A percentile compares a stretch with the other conserved stretches of the same genome.
Conservation (phyloP, 164 flowering plant genomes). For the Stephania yunnanensis region DNA sequence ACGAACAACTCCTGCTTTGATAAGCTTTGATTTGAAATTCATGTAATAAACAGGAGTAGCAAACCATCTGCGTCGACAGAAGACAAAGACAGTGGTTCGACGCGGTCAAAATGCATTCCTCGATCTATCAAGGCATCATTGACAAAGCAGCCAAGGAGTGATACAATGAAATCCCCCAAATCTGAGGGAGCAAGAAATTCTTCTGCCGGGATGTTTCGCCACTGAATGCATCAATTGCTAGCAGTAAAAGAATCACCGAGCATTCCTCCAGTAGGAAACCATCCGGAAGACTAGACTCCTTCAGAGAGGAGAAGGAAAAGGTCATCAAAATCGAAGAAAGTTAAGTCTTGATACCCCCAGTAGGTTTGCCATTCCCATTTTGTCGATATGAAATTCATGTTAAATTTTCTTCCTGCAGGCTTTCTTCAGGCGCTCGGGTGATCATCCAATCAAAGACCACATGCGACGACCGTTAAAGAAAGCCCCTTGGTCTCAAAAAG, state of each 20-base stretch:
- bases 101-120: constrained; percentile 73
- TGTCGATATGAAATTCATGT: constrained; percentile 15
- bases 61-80: constrained; percentile 36
- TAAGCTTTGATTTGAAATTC: background rate
- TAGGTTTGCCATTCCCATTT: background rate
- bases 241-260: constrained; percentile 55
- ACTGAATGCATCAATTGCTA: constrained; percentile 31
- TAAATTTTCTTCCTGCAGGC: constrained; percentile 48
- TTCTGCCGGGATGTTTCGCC: constrained; percentile 35
- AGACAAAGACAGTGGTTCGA: constrained; percentile 40
- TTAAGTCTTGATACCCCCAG: constrained; percentile 37
- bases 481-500: constrained; percentile 8
- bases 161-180: constrained; percentile 70
- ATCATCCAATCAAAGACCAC: constrained; percentile 72
- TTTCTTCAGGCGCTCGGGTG: constrained; percentile 98
- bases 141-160: constrained; percentile 57
- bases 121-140: constrained; percentile 57
- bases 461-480: constrained; percentile 19
- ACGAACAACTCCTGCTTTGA: background rate
- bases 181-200: constrained; percentile 70
- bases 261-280: constrained; percentile 30
- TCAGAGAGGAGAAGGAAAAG: constrained; percentile 48
- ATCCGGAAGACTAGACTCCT: constrained; percentile 49
- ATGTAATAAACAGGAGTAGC: constrained; percentile 39
- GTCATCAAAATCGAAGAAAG: constrained; percentile 90